Conservation (phyloP, 2,329 filamentous ascomycete species). For the Botrytis fragariae region DNA sequence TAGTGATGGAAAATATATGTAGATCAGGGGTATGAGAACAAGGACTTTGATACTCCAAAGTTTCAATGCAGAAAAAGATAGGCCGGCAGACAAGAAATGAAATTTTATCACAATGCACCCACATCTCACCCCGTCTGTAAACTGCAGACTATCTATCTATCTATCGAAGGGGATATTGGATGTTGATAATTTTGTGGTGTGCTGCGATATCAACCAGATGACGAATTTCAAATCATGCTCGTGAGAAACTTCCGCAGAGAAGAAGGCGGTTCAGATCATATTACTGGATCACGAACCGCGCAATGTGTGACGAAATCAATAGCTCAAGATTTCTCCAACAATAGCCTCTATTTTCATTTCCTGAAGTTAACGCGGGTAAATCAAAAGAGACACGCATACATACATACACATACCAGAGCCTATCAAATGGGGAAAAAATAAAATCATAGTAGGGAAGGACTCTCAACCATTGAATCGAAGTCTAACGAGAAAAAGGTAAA, state of each 20-base stretch:
- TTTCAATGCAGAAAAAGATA: background rate
- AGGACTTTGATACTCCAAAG: background rate
- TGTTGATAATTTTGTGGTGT: background rate
- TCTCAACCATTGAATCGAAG: background rate
- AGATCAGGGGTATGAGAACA: background rate
- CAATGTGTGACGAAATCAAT: conserved; percentile 3
- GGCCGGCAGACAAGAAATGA: background rate
- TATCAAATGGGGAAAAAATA: background rate
- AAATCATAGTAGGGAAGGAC: background rate
- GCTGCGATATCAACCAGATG: background rate
- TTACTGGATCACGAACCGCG: background rate
- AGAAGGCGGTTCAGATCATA: background rate
- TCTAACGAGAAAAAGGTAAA: background rate
- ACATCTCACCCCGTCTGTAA: background rate
- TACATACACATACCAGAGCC: background rate
- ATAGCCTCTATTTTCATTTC: background rate
- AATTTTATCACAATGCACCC: background rate
- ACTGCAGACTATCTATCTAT: background rate
- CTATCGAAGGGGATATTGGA: background rate
- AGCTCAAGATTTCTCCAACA: background rate
- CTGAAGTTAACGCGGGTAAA: background rate
- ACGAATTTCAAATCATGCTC: background rate
- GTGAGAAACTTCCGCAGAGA: background rate
- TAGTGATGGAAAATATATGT: background rate
- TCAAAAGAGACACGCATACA: background rate